Conservation (phyloP, 1,139 yeast species). For the Pichia norvegensis region DNA sequence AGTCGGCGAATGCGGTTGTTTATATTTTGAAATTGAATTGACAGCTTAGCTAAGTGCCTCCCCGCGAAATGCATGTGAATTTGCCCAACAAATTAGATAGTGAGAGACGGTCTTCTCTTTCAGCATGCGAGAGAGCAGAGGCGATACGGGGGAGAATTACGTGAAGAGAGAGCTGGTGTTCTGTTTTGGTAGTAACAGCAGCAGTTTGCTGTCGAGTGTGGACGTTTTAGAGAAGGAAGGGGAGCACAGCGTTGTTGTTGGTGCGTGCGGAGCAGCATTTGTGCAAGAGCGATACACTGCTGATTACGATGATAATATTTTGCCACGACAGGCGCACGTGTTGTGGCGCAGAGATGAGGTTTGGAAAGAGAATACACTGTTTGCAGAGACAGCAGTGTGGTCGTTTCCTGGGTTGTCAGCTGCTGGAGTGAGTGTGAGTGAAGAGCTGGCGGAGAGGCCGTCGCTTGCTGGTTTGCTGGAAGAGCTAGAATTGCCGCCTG, state of each 20-base stretch:
- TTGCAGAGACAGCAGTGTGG: too few relatives aligned
- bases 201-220: too few relatives aligned
- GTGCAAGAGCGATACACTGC: neutral
- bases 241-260: neutral
- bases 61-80: too few relatives aligned
- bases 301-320: too few relatives aligned
- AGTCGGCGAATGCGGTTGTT: too few relatives aligned
- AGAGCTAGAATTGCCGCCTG: neutral
- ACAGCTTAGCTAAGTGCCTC: neutral
- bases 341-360: conserved; percentile 11
- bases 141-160: neutral
- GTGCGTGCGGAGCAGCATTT: neutral
- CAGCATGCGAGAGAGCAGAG: too few relatives aligned
- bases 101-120: too few relatives aligned
- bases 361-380: conserved; percentile 3
- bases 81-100: too few relatives aligned
- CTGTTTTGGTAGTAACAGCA: neutral
- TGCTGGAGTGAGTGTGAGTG: too few relatives aligned
- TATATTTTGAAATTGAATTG: neutral
- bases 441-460: too few relatives aligned
- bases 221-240: neutral
- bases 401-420: too few relatives aligned
- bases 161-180: neutral
- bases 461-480: neutral
- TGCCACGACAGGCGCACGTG: neutral